Evolutionary conservation across 176 grass and related monocot species (phyloP).

Genomic region (Thalia dealbata): DNA sequence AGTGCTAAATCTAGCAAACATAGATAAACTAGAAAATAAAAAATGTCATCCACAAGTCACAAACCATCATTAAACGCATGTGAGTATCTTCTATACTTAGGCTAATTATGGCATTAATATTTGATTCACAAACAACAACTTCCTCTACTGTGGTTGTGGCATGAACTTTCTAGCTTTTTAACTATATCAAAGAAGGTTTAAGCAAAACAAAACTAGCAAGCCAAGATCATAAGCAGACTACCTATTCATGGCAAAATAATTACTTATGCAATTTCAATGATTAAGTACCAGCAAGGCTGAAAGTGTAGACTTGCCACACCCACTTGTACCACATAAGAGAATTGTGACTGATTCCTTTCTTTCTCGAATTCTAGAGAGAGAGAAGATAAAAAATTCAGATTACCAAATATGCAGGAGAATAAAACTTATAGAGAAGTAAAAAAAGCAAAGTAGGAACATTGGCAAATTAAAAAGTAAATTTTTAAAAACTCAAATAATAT

Average conservation of each 20-base stretch:
- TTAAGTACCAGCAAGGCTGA: constrained; percentile 75
- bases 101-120: not conserved
- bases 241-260: constrained; percentile 2
- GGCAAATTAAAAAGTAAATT: too few species aligned
- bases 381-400: constrained; percentile 7
- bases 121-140: not conserved
- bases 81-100: not conserved
- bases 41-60: not conserved
- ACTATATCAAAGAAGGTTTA: not conserved
- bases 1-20: not conserved
- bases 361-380: constrained; percentile 55
- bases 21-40: not conserved
- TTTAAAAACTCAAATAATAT: too few species aligned
- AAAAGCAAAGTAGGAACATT: not conserved
- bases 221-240: not conserved
- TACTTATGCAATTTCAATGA: not conserved
- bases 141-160: not conserved
- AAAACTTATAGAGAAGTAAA: not conserved
- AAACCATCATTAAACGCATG: not conserved
- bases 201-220: not conserved
- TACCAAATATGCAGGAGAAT: constrained; percentile 10
- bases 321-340: constrained; percentile 91
- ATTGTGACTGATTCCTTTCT: constrained; percentile 74
- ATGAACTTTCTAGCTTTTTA: too few species aligned
- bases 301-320: constrained; percentile 91